Conservation (phyloP, 73 alveolate genomes). For the Halteria grandinella region DNA sequence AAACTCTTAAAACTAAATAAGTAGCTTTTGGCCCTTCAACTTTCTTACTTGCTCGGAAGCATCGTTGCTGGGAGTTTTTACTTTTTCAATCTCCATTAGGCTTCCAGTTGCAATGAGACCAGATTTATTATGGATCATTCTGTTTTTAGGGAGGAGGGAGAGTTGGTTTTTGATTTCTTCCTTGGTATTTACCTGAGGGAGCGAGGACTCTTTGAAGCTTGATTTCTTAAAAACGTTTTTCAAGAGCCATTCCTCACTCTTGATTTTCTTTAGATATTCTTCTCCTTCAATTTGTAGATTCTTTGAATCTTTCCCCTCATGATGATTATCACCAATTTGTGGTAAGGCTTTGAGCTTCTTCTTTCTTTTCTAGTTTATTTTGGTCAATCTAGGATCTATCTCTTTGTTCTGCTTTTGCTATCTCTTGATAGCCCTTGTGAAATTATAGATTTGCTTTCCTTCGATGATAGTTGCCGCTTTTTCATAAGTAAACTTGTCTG, state of each 20-base stretch:
- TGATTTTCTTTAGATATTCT: constrained; percentile 3
- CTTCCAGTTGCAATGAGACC: no score
- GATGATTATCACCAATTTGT: no score
- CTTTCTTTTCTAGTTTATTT: background rate
- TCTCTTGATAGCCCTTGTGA: constrained; percentile 5
- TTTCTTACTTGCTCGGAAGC: no score
- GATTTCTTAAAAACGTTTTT: constrained; percentile 11
- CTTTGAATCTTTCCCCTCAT: background rate
- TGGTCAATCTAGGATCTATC: background rate
- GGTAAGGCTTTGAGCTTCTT: no score
- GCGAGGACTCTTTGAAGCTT: no score
- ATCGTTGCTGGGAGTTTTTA: no score
- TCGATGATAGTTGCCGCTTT: constrained; percentile 18
- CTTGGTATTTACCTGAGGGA: no score
- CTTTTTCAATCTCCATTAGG: no score
- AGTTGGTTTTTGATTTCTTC: no score
- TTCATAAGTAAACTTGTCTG: constrained; percentile 28
- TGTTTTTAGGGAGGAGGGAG: no score
- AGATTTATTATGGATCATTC: no score
- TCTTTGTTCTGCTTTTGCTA: background rate
- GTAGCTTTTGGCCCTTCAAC: background rate
- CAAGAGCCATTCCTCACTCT: background rate
- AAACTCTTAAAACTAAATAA: constrained; percentile 15
- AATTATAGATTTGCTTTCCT: constrained; percentile 30
- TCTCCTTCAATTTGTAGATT: constrained; percentile 12